Evolutionary conservation across 495 filamentous ascomycete species (phyloP).

Genomic region (Diplogelasinospora grovesii): DNA sequence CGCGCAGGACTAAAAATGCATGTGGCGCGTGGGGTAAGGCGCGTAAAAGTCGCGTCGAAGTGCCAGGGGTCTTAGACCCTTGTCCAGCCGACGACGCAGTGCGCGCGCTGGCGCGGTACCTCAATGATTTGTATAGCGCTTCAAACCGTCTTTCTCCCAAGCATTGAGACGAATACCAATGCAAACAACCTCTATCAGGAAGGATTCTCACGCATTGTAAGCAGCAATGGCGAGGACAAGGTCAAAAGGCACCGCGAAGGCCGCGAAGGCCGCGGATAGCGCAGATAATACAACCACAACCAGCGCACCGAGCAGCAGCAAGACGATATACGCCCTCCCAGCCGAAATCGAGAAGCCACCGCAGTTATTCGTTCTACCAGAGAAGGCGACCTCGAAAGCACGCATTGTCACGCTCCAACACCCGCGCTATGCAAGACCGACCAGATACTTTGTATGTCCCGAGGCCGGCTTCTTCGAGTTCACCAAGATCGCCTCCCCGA

Average conservation of each 20-base stretch:
- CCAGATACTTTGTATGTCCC: slow-evolving; percentile 76
- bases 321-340: slow-evolving; percentile 28
- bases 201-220: neutral
- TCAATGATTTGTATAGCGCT: too few species aligned
- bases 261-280: slow-evolving; percentile 21
- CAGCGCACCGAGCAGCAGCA: slow-evolving; percentile 12
- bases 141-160: too few species aligned
- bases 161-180: too few species aligned
- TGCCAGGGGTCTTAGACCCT: slow-evolving; percentile 27
- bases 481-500: slow-evolving; percentile 63
- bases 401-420: slow-evolving; percentile 73
- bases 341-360: slow-evolving; percentile 40
- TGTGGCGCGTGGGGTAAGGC: slow-evolving; percentile 8
- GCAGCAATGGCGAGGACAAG: slow-evolving; percentile 27
- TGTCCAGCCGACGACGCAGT: too few species aligned
- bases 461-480: slow-evolving; percentile 80
- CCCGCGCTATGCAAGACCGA: slow-evolving; percentile 58
- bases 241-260: slow-evolving; percentile 16
- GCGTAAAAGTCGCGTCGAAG: slow-evolving; percentile 21
- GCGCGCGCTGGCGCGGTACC: too few species aligned
- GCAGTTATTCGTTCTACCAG: slow-evolving; percentile 76
- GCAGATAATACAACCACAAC: slow-evolving; percentile 22
- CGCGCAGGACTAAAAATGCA: slow-evolving; percentile 3
- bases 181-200: neutral
- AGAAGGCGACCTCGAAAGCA: slow-evolving; percentile 52